phyloP scores from a whole-genome alignment of 306 rosid species.

The Pyrus communis region DNA sequence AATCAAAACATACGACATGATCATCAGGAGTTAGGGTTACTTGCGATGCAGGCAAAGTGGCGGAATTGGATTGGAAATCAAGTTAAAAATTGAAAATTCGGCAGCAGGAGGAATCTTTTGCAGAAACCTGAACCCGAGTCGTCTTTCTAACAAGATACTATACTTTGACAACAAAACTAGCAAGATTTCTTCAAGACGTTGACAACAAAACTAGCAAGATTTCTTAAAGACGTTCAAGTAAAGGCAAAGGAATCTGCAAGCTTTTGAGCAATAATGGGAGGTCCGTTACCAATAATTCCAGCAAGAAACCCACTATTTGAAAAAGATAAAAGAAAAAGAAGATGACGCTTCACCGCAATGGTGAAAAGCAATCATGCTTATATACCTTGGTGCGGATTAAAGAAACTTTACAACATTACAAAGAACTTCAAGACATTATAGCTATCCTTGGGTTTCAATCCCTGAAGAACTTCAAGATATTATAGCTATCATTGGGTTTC shows the following conservation, averaged over 20 bases:
- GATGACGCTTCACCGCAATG: rapidly evolving
- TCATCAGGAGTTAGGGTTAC: background rate
- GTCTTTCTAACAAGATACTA: background rate
- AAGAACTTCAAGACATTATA: too few species aligned
- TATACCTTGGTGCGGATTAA: too few species aligned
- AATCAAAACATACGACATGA: background rate
- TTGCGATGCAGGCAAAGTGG: background rate
- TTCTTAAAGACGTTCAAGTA: background rate
- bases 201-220: background rate
- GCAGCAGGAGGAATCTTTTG: background rate
- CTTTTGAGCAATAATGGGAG: background rate
- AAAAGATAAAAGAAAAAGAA: background rate
- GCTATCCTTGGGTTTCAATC: too few species aligned
- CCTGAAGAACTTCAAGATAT: too few species aligned
- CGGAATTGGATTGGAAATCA: too few species aligned
- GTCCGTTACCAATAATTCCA: background rate
- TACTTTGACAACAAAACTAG: background rate
- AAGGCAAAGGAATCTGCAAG: background rate
- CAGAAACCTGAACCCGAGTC: background rate
- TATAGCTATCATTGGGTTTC: too few species aligned
- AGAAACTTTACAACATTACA: too few species aligned
- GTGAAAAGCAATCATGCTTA: too few species aligned
- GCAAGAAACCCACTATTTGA: background rate
- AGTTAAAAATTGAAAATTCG: background rate
- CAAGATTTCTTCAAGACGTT: background rate